These are phyloP conservation scores for Fusarium coicis DNA, from an alignment of 2,329 filamentous ascomycete genomes.

Conservation along the genomic window DNA sequence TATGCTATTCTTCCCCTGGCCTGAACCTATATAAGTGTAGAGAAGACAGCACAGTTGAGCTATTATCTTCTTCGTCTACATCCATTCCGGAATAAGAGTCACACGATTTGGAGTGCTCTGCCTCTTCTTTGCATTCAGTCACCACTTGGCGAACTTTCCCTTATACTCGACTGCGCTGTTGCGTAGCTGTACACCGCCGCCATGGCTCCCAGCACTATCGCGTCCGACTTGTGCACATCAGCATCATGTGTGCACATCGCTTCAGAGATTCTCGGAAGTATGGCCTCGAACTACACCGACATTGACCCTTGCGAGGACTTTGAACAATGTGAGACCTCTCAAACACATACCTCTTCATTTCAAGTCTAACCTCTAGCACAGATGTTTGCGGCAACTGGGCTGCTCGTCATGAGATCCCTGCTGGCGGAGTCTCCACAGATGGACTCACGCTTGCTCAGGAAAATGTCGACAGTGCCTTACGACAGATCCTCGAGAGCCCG, in stretches of 20 bases:
- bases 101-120: too few relatives aligned
- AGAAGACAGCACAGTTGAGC: rapidly evolving
- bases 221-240: slow-evolving; percentile 27
- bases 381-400: slow-evolving; percentile 69
- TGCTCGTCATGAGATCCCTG: slow-evolving; percentile 70
- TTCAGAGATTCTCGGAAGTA: slow-evolving; percentile 43
- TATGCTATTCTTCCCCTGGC: not conserved
- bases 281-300: slow-evolving; percentile 61
- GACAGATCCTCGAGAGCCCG: slow-evolving; percentile 7
- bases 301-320: slow-evolving; percentile 78
- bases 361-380: not conserved
- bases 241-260: slow-evolving; percentile 47
- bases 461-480: slow-evolving; percentile 32
- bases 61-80: not conserved
- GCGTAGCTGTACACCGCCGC: not conserved
- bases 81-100: rapidly evolving
- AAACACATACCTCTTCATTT: rapidly evolving
- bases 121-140: too few relatives aligned
- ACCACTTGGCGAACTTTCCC: too few relatives aligned
- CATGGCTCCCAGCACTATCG: not conserved
- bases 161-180: too few relatives aligned
- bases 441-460: not conserved
- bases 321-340: slow-evolving; percentile 57
- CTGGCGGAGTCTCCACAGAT: slow-evolving; percentile 60
- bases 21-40: not conserved